Percentiles rank a stretch among this genome's conserved stretches.
These are phyloP conservation scores for Moesziomyces sp. DNA, from an alignment of 1,284 basidiomycete genomes.

Conservation along the genomic window DNA sequence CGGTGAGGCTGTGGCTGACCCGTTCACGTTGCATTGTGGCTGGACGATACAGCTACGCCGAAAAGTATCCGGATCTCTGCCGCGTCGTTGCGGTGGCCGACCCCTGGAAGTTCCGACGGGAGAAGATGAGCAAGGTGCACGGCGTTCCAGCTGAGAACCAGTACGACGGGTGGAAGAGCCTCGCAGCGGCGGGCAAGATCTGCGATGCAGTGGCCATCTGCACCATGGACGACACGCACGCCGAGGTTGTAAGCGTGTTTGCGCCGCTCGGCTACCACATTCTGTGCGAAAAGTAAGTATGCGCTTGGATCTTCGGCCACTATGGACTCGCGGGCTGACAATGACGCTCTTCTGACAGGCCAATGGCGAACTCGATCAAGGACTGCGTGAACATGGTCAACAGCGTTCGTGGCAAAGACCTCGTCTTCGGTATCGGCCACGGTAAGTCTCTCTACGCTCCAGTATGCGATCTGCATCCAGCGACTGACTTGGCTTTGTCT, in stretches of 20 bases:
- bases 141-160: slow-evolving; percentile 23
- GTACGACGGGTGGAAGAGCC: slow-evolving; percentile 39
- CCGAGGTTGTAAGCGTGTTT: slow-evolving; percentile 33
- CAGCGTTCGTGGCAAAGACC: slow-evolving; percentile 22
- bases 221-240: slow-evolving; percentile 44
- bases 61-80: slow-evolving; percentile 27
- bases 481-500: neutral
- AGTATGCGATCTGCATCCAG: too few species aligned
- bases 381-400: slow-evolving; percentile 38
- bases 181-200: slow-evolving; percentile 30
- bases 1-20: too few species aligned
- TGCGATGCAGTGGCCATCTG: slow-evolving; percentile 40
- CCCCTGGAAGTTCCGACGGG: slow-evolving; percentile 37
- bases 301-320: neutral
- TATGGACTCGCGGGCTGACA: neutral
- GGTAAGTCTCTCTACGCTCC: slow-evolving; percentile 3
- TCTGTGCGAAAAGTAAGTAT: slow-evolving; percentile 31
- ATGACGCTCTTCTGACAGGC: neutral
- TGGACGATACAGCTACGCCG: slow-evolving; percentile 18
- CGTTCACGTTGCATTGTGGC: neutral
- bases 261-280: slow-evolving; percentile 42
- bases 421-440: slow-evolving; percentile 36
- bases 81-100: slow-evolving; percentile 32
- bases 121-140: slow-evolving; percentile 42
- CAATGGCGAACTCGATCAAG: slow-evolving; percentile 43